These are phyloP conservation scores for Thermothielavioides terrestris DNA, from an alignment of 495 filamentous ascomycete genomes.

Conservation along the genomic window DNA sequence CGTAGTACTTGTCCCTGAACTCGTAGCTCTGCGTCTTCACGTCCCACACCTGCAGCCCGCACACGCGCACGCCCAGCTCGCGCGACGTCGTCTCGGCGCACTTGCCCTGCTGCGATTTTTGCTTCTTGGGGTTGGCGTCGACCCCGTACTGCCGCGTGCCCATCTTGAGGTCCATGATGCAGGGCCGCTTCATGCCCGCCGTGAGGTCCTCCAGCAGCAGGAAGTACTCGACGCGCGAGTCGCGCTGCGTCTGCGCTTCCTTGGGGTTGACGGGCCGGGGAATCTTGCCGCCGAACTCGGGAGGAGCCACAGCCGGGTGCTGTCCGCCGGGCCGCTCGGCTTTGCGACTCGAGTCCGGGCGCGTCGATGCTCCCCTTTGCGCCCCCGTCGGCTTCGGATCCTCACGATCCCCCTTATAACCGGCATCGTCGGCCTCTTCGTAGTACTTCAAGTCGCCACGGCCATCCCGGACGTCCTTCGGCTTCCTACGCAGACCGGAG, in stretches of 20 bases:
- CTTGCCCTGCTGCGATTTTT: conserved; percentile 83
- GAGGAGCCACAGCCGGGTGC: conserved; percentile 14
- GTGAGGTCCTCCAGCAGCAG: conserved; percentile 94
- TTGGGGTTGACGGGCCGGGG: conserved; percentile 58
- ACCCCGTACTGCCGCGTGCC: conserved; percentile 96
- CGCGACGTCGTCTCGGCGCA: conserved; percentile 87
- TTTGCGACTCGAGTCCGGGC: too few relatives aligned
- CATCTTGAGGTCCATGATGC: conserved; percentile 98
- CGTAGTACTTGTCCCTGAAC: conserved; percentile 97
- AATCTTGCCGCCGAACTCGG: conserved; percentile 33
- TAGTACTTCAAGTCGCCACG: conserved; percentile 71
- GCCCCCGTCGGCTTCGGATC: neutral
- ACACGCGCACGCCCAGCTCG: conserved; percentile 84
- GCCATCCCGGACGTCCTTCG: conserved; percentile 51
- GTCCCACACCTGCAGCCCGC: conserved; percentile 95
- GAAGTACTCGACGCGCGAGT: conserved; percentile 77
- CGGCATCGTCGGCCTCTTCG: conserved; percentile 66
- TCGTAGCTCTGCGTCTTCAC: conserved; percentile 69
- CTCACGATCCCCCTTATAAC: conserved; percentile 70
- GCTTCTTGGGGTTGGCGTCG: conserved; percentile 87
- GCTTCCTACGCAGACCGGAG: conserved; percentile 62
- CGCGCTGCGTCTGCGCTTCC: conserved; percentile 59
- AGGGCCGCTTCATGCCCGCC: conserved; percentile 90
- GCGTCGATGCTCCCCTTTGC: too few relatives aligned
- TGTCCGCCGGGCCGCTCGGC: conserved; percentile 19